Evolutionary conservation across 768 basidiomycete species (phyloP).

Genomic region (Russula sp.): DNA sequence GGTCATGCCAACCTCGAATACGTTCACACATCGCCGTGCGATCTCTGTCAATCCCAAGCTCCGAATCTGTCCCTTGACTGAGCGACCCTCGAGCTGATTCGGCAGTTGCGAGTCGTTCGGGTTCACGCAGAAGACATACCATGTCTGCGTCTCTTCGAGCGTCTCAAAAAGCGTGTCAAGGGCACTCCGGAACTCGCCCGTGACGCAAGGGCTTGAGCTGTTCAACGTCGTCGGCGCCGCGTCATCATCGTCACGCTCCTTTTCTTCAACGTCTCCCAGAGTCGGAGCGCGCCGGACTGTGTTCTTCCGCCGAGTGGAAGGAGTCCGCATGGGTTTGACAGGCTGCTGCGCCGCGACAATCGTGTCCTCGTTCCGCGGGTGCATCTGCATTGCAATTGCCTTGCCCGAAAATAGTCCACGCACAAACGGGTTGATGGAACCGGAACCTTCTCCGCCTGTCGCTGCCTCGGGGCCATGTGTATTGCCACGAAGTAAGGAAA

Average conservation of each 20-base stretch:
- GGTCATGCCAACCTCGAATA: constrained; percentile 82
- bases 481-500: constrained; percentile 76
- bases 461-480: constrained; percentile 26
- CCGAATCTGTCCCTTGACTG: constrained; percentile 87
- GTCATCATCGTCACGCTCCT: constrained; percentile 41
- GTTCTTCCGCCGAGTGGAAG: constrained; percentile 79
- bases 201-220: constrained; percentile 57
- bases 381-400: constrained; percentile 86
- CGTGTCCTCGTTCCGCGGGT: constrained; percentile 90
- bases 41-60: constrained; percentile 76
- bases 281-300: constrained; percentile 60
- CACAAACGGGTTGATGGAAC: constrained; percentile 87
- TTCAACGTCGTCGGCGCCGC: constrained; percentile 31
- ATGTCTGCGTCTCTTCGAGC: constrained; percentile 81
- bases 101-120: constrained; percentile 95
- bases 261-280: constrained; percentile 41
- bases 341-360: constrained; percentile 93
- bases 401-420: constrained; percentile 84
- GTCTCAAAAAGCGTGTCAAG: constrained; percentile 84
- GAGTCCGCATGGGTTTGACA: constrained; percentile 90
- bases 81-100: constrained; percentile 87
- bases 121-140: constrained; percentile 90
- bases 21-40: constrained; percentile 53
- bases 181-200: constrained; percentile 83
- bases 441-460: constrained; percentile 58